Base-by-base conservation (phyloP, 176 grass and related monocot species). In the Oryza glaberrima region DNA sequence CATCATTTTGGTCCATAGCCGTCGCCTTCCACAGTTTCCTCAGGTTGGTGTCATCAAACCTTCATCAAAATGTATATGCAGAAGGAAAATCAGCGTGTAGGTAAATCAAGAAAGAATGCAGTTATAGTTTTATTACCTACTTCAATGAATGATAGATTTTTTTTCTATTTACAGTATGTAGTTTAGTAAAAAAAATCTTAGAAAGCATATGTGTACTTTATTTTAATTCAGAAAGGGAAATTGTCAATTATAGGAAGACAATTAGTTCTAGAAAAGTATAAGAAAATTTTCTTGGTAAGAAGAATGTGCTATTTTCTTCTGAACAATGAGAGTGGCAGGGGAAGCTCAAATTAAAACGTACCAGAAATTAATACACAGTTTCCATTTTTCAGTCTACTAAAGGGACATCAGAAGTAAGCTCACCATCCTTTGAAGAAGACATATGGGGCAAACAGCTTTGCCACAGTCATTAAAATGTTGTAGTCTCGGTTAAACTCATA, bases 371-470 rank as follows among this genome's bases (percentile, higher is more conserved):
- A 30, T 23, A 2, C 9, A 7, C 0, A 0, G 5, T 6, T 15
- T 48, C 12, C n/a, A 13, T 26, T 7, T 19, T 54, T 7, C 16
- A 8, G 3, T 7, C 2, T 14, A 48, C 46, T 48, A 68, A 14
- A 4, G 6, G 22, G 0, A 49, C 41, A 43, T 43, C 41, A 11
- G 40, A 1, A 10, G 32, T 9, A 4, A 19, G 22, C 84, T 86
- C 43, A 86, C 76, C 76, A 25, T 79, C 76, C 68, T 79, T 79
- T 86, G 84, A 79, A 79, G 54, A 86, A 86, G 5, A 30, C 67
- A 20, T 49, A 86, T 3, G 84, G 76, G 23, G 76, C 76, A 28
- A 73, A 86, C 2, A 86, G 45, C 41, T 79, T 86, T 5, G 58
- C 76, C 23, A 73, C 0, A 34, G 47, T 41, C 68, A 72, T 72